Evolutionary conservation across 306 rosid genomes (phyloP), one percentile per base, ranked within the genome.

Genomic region (Casuarina glauca): DNA sequence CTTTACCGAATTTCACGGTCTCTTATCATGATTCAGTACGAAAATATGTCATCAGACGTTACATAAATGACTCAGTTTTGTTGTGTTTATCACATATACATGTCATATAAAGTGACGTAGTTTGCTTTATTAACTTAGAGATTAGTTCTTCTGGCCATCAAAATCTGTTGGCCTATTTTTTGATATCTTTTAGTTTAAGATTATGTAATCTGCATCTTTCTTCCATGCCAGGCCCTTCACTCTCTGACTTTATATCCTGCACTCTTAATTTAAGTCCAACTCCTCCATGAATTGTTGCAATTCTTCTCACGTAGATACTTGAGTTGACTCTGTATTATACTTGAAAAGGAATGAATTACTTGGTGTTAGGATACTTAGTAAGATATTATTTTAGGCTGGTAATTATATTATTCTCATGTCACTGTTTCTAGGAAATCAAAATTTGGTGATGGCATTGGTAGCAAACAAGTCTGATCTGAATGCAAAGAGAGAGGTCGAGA

Each of bases 401-500:
- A 38, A 73, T 48, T 39, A 63, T 13, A 50, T 5, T 52, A 36
- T 78, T 69, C 62, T 53, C 45, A 55, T 79, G 74, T 60, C 69
- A 42, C 63, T 68, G 61, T 9, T 71, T 81, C 70, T 41, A 93
- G 98, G 93, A 71, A 93, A 81, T 82, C 85, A 77, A 67, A 93
- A 84, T 75, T 36, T 87, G 80, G 94, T 91, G 78, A 80, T 91
- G 98, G 96, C 91, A 9, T 84, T 93, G 71, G 98, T 86, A 35
- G 98, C 87, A 74, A 93, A 93, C 74, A 93, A 93, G 79, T 86
- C 77, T 39, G 98, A 93, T 80, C 78, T 93, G 89, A 94, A 82
- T 55, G 87, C 86, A 2, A 88, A 78, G 70, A 88, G 96, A 79
- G 94, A 93, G 82, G 88, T 93, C 38, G 85, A 74, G 51, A 55